Evolutionary conservation across 2,329 filamentous ascomycete species (phyloP).

Genomic region (Lanzia echinophila): DNA sequence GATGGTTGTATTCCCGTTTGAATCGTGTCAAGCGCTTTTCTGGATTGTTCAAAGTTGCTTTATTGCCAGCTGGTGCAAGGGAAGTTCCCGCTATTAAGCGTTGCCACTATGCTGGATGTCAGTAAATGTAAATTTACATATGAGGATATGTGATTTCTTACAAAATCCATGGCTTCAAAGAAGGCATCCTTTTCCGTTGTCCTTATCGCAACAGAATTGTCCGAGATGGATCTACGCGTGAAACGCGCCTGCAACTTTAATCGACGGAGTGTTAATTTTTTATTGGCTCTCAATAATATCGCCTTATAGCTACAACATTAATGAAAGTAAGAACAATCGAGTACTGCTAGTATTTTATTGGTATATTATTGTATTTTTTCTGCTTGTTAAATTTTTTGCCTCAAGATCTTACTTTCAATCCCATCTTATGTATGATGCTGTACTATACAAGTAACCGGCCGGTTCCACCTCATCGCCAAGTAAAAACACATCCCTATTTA

Average conservation of each 20-base stretch:
- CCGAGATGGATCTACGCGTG: background rate
- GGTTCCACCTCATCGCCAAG: background rate
- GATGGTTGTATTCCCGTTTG: slow-evolving; percentile 57
- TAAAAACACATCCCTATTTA: too few species aligned
- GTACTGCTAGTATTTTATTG: background rate
- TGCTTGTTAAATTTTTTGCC: background rate
- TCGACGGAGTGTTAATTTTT: background rate
- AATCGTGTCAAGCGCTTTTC: slow-evolving; percentile 58
- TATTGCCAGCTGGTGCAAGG: slow-evolving; percentile 48
- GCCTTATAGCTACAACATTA: too few species aligned
- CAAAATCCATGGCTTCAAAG: slow-evolving; percentile 24
- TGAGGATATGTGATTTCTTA: slow-evolving; percentile 13
- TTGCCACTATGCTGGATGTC: slow-evolving; percentile 47
- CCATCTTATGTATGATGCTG: background rate
- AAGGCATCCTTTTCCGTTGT: background rate
- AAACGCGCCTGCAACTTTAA: slow-evolving; percentile 3
- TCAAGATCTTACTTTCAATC: background rate
- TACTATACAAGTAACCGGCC: background rate
- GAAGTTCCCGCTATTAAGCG: slow-evolving; percentile 58
- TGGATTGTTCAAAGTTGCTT: slow-evolving; percentile 56
- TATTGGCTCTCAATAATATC: too few species aligned
- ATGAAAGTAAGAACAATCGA: too few species aligned
- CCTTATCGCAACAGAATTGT: background rate
- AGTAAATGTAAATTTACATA: background rate
- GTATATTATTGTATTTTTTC: background rate